Percentiles rank a stretch among this genome's conserved stretches.
phyloP scores from a whole-genome alignment of 2,329 filamentous ascomycete species.

The Graphilbum sp. region DNA sequence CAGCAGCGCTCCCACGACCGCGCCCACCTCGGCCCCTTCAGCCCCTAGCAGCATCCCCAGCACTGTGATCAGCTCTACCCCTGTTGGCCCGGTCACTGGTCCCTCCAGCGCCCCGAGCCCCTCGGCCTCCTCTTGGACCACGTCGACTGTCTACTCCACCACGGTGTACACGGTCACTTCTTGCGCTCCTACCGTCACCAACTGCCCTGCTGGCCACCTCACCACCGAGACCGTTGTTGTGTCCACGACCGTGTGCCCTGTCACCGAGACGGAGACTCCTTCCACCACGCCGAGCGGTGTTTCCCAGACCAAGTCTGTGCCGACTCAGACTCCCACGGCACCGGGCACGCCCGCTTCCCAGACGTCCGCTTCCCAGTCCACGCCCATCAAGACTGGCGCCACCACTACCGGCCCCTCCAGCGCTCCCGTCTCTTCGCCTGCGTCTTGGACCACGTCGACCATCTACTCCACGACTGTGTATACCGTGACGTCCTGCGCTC shows the following conservation, averaged over 20 bases:
- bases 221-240: background rate
- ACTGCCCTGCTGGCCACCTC: background rate
- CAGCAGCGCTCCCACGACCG: background rate
- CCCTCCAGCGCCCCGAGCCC: too few relatives aligned
- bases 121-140: background rate
- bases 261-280: too few relatives aligned
- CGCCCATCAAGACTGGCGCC: too few relatives aligned
- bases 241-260: background rate
- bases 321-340: too few relatives aligned
- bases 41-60: background rate
- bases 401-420: too few relatives aligned
- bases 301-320: too few relatives aligned
- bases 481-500: slow-evolving; percentile 5
- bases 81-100: too few relatives aligned
- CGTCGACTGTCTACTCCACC: slow-evolving; percentile 2
- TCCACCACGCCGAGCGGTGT: too few relatives aligned
- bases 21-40: background rate
- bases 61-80: background rate
- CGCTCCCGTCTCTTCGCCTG: background rate
- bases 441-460: slow-evolving; percentile 2
- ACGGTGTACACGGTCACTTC: slow-evolving; percentile 4
- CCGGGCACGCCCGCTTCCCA: too few relatives aligned
- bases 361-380: too few relatives aligned
- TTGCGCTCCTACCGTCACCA: slow-evolving; percentile 4
- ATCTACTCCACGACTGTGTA: slow-evolving; percentile 1